Base-by-base conservation (phyloP, 768 basidiomycete genomes). In the Stropharia rugosoannulata region DNA sequence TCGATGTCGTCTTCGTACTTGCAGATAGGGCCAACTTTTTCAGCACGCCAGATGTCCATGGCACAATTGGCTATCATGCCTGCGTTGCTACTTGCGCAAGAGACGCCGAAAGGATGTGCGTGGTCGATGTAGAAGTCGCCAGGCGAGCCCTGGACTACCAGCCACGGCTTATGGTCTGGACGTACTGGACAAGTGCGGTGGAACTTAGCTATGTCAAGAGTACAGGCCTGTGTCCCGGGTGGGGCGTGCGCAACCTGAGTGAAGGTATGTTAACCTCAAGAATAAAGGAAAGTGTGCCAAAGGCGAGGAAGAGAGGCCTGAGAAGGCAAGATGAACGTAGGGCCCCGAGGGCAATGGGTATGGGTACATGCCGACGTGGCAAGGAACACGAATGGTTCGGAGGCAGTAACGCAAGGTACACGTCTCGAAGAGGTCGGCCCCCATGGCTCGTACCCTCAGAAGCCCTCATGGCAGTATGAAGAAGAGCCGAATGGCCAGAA, bases 111-210 rank as follows among this genome's bases (percentile, higher is more conserved):
- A 0, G 70, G 70, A 41, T 39, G 18, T 13, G 38, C 57, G 49
- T 74, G 73, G 4, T 76, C 69, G 3, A 74, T 66, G 45, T 57
- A 75, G 42, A 71, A 71, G 3, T 64, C 32, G 1, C 65, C 64
- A 0, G 53, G 29, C 6, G 9, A 29, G 3, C 64, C 69, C 44
- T 67, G 62, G 3, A 73, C 42, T 0, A 74, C 69, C 2, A 76
- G 61, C 67, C 68, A 74, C 0, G 49, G 47, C 41, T 75, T 77
- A 57, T 75, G 70, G 0, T 59, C 54, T 0, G 73, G 71, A 1
- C 51, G 50, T 1, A 72, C 66, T 0, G 73, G 70, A 18, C 68
- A 68, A 0, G 68, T 73, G 0, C 71, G 51, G 54, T 73, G 72
- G 36, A 71, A 73, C 37, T 69, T 69, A 4, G 59, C 59, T 10